phyloP scores from a whole-genome alignment of 495 filamentous ascomycete species.

The Umbilicaria muhlenbergii region DNA sequence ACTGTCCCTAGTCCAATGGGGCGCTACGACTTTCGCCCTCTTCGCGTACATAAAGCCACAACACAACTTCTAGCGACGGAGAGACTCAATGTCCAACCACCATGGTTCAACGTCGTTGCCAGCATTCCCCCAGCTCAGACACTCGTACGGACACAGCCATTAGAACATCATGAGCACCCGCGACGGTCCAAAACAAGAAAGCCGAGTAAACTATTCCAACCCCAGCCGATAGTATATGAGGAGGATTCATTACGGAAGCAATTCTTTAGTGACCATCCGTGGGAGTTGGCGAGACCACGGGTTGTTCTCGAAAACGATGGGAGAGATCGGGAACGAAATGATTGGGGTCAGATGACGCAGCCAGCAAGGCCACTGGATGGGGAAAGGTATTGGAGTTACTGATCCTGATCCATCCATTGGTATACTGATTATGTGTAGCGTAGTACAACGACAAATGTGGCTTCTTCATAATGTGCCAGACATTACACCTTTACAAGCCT shows the following conservation, averaged over 20 bases:
- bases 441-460: conserved; percentile 83
- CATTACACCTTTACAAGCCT: conserved; percentile 51
- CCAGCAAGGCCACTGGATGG: conserved; percentile 67
- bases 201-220: conserved; percentile 63
- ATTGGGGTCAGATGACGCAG: conserved; percentile 73
- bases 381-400: conserved; percentile 9
- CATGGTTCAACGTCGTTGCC: conserved; percentile 62
- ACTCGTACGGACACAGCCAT: conserved; percentile 50
- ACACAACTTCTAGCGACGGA: conserved; percentile 36
- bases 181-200: conserved; percentile 40
- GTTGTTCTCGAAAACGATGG: conserved; percentile 77
- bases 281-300: conserved; percentile 84
- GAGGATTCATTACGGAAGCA: conserved; percentile 67
- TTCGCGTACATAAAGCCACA: conserved; percentile 55
- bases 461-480: conserved; percentile 50
- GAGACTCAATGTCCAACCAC: conserved; percentile 36
- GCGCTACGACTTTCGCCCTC: conserved; percentile 55
- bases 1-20: conserved; percentile 30
- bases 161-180: conserved; percentile 43
- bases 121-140: conserved; percentile 68
- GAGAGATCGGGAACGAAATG: conserved; percentile 51
- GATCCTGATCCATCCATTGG: not conserved
- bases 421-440: conserved; percentile 38
- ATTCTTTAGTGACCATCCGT: conserved; percentile 90
- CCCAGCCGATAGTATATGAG: conserved; percentile 61